Evolutionary conservation across 768 basidiomycete genomes (phyloP), one percentile per base, ranked within the genome.

Genomic region (Candolleomyces eurysporus): DNA sequence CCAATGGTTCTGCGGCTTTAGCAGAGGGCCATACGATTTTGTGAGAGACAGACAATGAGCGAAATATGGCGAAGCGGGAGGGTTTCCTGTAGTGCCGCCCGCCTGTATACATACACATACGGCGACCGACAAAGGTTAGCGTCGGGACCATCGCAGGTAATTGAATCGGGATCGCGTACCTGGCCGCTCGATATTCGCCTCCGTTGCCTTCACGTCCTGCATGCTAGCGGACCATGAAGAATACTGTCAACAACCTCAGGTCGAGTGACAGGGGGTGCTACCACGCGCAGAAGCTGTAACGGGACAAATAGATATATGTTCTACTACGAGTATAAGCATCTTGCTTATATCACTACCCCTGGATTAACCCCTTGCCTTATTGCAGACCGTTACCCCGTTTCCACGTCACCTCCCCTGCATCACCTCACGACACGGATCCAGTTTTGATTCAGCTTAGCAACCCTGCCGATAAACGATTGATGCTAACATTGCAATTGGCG

Each of bases 11-110:
- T 16, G 19, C 46, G 13, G 59, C n/a, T 30, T 31, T 55, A 36
- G 32, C 21, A 13, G 36, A 17, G 14, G 53, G 30, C 31, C 54
- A 42, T 48, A 42, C 45, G 22, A 48, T 4, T 26, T 52, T 57
- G 31, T 45, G 26, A 39, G 61, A 57, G n/a, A 13, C 55, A 46
- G 61, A 61, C n/a, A 61, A 31, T 3, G 61, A 57, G 16, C 55
- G 55, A 40, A 57, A 57, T 13, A 61, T 1, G 17, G 61, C 39
- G 40, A 22, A 43, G 5, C 32, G n/a, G 6, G 54, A 56, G 16
- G n/a, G 36, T 40, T 56, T 56, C 17, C 36, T 16, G 16, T 17
- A 56, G n/a, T 36, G 31, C 54, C 39, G 16, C 13, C 10, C 8
- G 31, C 32, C 16, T 42, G 42, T 56, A 56, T 56, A 13, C 19